phyloP scores from a whole-genome alignment of 805 yeast species.

The Wickerhamiella azymoides region DNA sequence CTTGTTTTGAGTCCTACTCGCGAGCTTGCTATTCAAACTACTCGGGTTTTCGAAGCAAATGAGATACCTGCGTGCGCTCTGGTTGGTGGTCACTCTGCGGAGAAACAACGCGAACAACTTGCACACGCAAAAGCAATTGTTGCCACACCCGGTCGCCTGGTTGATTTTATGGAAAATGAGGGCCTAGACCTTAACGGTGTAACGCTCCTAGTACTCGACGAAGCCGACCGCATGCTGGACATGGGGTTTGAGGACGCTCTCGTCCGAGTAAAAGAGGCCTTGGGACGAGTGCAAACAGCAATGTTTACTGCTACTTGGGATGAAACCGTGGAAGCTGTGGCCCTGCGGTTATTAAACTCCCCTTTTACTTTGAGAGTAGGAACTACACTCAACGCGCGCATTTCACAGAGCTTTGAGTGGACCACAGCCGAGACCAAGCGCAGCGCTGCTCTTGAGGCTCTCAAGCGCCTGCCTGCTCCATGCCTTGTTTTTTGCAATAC shows the following conservation, averaged over 20 bases:
- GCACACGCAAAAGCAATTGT: conserved; percentile 65
- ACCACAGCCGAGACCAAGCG: background rate
- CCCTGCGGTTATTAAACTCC: conserved; percentile 42
- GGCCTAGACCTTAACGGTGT: conserved; percentile 47
- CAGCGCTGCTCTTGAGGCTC: background rate
- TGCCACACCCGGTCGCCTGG: conserved; percentile 87
- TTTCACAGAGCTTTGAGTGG: conserved; percentile 51
- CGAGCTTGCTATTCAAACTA: conserved; percentile 80
- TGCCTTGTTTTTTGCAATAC: conserved; percentile 66
- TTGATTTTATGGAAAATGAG: conserved; percentile 66
- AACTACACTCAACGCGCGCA: conserved; percentile 20
- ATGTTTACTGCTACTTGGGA: conserved; percentile 96
- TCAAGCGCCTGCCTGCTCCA: conserved; percentile 1
- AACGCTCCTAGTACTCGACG: conserved; percentile 67
- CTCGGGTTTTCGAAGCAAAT: background rate
- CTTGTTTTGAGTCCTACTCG: conserved; percentile 82
- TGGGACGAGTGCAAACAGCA: conserved; percentile 57
- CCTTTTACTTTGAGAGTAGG: conserved; percentile 43
- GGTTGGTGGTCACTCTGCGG: conserved; percentile 84
- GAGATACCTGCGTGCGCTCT: conserved; percentile 29
- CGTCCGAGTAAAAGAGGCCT: conserved; percentile 38
- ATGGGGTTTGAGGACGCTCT: conserved; percentile 84
- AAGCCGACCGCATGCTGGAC: conserved; percentile 92
- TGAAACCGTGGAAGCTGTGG: conserved; percentile 49
- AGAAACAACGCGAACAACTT: conserved; percentile 49